Evolutionary conservation across 1,139 yeast genomes (phyloP).

Genomic region (Casaregolazyma lundiana): DNA sequence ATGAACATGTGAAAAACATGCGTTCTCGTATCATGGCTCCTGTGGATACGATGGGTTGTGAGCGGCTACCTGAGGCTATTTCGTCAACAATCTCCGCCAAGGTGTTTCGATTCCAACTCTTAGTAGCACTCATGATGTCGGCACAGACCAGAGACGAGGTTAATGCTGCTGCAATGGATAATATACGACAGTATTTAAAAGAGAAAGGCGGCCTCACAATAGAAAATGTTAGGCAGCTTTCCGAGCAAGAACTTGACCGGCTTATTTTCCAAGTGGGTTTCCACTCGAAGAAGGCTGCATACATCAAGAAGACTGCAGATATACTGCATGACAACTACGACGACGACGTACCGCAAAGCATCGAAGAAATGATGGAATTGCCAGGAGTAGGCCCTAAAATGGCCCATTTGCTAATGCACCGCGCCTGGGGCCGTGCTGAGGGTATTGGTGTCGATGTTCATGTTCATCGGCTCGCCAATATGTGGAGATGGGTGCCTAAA

Average conservation of each 20-base stretch:
- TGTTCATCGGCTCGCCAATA: constrained; percentile 70
- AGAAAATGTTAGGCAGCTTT: constrained; percentile 41
- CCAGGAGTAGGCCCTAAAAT: constrained; percentile 98
- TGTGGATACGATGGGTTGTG: constrained; percentile 88
- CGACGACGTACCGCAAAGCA: constrained; percentile 59
- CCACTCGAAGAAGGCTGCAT: constrained; percentile 72
- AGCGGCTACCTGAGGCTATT: constrained; percentile 51
- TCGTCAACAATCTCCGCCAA: constrained; percentile 29
- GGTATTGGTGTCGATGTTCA: constrained; percentile 97
- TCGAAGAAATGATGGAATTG: constrained; percentile 58
- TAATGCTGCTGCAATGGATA: constrained; percentile 66
- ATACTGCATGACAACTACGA: constrained; percentile 47
- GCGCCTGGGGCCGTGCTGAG: constrained; percentile 66
- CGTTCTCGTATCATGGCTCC: constrained; percentile 64
- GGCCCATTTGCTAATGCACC: constrained; percentile 78
- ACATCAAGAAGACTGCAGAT: constrained; percentile 57
- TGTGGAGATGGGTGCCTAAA: constrained; percentile 70
- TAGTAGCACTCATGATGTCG: constrained; percentile 79
- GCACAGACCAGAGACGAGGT: constrained; percentile 92
- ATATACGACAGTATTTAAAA: constrained; percentile 42
- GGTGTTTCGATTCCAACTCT: constrained; percentile 63
- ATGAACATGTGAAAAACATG: constrained; percentile 61
- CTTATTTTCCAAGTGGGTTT: constrained; percentile 82
- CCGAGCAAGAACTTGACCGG: constrained; percentile 55
- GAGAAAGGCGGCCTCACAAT: constrained; percentile 32